Base-by-base conservation (phyloP, 2,329 filamentous ascomycete species). In the Whalleya microplaca region DNA sequence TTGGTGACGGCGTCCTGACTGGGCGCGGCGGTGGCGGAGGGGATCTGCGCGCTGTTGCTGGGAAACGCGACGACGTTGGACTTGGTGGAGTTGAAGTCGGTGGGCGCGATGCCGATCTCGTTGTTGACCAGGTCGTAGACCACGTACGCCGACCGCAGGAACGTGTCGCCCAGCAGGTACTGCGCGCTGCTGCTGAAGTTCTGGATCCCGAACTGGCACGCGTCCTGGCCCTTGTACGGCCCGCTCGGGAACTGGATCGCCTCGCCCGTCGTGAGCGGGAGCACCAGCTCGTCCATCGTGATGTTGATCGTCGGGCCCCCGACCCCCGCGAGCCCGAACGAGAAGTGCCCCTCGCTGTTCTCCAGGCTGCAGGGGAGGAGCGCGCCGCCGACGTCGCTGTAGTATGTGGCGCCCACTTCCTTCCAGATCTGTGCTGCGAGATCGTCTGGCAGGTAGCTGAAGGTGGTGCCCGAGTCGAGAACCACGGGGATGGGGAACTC, bases 381-480 rank as follows among this genome's bases (percentile, higher is more conserved):
- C 27, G 80, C 77, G 12, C 75, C 53, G 2, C 71, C 70, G 9
- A 73, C 64, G 0, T 72, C 61, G 0, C 55, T 20, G 16, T 74
- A 71, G 65, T 79, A 84, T 9, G 73, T 57, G 4, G 81, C 84
- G 37, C 84, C 84, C 4, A 82, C 79, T 62, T 85, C 83, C 9
- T 73, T 66, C 80, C 82, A 84, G 10, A 85, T 73, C 58, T 80
- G 71, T 7, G 72, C 61, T 2, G 82, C 81, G 44, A 92, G 71
- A 49, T 84, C 78, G 55, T 83, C 78, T 1, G 90, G 90, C 0
- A 92, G 75, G 67, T 90, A 90, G 62, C 81, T 87, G 58, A 91
- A 76, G 2, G 86, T 90, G n/a, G 86, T 89, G 40, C 90, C 90
- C 1, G 88, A 90, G 72, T 93, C 90, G 37, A 93, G 81, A 3